phyloP scores from a whole-genome alignment of 148 eudicot species.

The Salicornia ramosissima region DNA sequence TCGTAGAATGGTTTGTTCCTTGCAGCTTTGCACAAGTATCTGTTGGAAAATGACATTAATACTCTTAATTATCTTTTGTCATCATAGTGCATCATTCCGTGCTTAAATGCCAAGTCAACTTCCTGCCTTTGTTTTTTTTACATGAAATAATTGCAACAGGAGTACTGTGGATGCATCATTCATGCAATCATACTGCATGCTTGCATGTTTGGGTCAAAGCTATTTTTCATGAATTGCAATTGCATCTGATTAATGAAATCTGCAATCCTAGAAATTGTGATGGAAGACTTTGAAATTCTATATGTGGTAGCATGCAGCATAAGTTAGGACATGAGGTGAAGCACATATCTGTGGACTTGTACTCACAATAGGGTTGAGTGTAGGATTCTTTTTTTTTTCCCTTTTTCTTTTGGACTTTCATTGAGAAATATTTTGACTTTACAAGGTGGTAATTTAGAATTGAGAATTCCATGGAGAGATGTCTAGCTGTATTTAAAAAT shows the following conservation, averaged over 20 bases:
- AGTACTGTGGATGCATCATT: background rate
- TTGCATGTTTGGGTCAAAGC: background rate
- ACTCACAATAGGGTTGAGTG: background rate
- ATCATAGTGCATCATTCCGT: background rate
- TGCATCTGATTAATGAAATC: background rate
- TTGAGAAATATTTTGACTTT: background rate
- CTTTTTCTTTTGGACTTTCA: background rate
- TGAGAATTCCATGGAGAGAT: background rate
- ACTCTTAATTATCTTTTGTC: background rate
- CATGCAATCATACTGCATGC: constrained; percentile 9
- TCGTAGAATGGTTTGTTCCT: constrained; percentile 51
- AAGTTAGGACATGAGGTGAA: background rate
- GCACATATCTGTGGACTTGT: background rate
- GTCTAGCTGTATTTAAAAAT: too few species aligned
- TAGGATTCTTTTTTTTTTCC: background rate
- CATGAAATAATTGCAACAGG: background rate
- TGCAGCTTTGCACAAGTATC: constrained; percentile 7
- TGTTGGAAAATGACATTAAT: background rate
- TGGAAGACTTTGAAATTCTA: background rate
- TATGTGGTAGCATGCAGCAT: background rate
- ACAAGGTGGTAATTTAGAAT: background rate
- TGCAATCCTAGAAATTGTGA: background rate
- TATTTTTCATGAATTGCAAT: background rate
- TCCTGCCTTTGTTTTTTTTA: background rate
- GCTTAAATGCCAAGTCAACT: background rate